These are phyloP conservation scores for Rubia balearica DNA, from an alignment of 305 asterid species.

Conservation along the genomic window DNA sequence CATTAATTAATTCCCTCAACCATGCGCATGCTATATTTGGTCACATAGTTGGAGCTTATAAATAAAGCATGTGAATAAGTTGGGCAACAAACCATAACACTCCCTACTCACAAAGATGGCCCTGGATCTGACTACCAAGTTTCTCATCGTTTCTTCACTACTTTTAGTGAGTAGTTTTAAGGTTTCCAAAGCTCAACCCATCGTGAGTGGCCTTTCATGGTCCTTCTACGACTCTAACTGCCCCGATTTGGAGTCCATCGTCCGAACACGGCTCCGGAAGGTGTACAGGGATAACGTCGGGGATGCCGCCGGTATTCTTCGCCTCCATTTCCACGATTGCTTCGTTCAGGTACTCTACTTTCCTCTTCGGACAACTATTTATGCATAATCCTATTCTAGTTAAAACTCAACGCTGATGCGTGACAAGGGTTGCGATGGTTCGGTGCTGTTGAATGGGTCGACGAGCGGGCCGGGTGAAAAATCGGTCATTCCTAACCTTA, in stretches of 20 bases:
- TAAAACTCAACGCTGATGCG: no score
- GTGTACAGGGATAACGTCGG: slow-evolving; percentile 25
- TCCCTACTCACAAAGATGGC: background rate
- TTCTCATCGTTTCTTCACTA: background rate
- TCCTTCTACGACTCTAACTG: slow-evolving; percentile 19
- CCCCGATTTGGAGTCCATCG: slow-evolving; percentile 28
- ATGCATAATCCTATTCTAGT: no score
- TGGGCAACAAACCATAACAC: background rate
- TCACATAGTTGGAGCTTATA: background rate
- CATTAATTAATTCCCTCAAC: background rate
- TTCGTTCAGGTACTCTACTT: slow-evolving; percentile 23
- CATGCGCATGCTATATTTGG: background rate
- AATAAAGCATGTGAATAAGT: background rate
- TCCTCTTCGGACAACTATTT: no score
- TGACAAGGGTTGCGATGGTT: slow-evolving; percentile 17
- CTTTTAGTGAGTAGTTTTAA: background rate
- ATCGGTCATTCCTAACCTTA: slow-evolving; percentile 28
- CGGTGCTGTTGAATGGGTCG: slow-evolving; percentile 25
- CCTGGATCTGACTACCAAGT: background rate
- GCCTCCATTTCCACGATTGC: slow-evolving; percentile 35
- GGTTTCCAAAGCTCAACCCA: slow-evolving; percentile 14
- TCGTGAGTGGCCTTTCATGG: slow-evolving; percentile 22
- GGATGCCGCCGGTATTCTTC: slow-evolving; percentile 35
- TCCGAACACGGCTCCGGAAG: slow-evolving; percentile 18
- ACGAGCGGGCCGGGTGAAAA: slow-evolving; percentile 33